Evolutionary conservation across 345 rosid species (phyloP).

Genomic region (Camelina hispida): DNA sequence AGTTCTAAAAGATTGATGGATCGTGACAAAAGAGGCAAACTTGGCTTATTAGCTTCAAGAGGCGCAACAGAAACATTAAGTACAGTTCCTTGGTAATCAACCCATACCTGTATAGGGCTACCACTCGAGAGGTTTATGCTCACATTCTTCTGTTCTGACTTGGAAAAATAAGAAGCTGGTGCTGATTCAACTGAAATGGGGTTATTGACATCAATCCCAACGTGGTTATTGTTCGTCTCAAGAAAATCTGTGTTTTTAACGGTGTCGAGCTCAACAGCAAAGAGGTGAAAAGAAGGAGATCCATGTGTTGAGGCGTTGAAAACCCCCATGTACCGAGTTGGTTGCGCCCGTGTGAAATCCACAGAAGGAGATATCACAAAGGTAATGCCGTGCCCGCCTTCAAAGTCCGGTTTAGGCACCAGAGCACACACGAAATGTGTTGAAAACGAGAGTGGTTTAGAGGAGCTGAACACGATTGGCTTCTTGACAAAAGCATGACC

Average conservation of each 20-base stretch:
- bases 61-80: constrained; percentile 60
- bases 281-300: constrained; percentile 45
- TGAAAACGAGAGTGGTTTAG: constrained; percentile 43
- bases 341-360: constrained; percentile 26
- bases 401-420: constrained; percentile 35
- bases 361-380: constrained; percentile 45
- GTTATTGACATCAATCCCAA: constrained; percentile 63
- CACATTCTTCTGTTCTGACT: constrained; percentile 21
- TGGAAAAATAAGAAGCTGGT: constrained; percentile 49
- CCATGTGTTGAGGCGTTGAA: constrained; percentile 50
- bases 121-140: constrained; percentile 50
- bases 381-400: constrained; percentile 53
- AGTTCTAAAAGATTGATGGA: constrained; percentile 47
- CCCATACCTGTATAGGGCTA: constrained; percentile 57
- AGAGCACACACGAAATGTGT: constrained; percentile 54
- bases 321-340: constrained; percentile 53
- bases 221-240: constrained; percentile 58
- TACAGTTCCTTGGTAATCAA: constrained; percentile 54
- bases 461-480: constrained; percentile 50
- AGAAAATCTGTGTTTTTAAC: constrained; percentile 46
- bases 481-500: constrained; percentile 77
- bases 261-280: constrained; percentile 68
- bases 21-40: constrained; percentile 57
- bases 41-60: constrained; percentile 42
- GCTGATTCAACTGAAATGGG: constrained; percentile 46